These are phyloP conservation scores for Clavispora carvajalis DNA, from an alignment of 805 yeast genomes.

Conservation along the genomic window DNA sequence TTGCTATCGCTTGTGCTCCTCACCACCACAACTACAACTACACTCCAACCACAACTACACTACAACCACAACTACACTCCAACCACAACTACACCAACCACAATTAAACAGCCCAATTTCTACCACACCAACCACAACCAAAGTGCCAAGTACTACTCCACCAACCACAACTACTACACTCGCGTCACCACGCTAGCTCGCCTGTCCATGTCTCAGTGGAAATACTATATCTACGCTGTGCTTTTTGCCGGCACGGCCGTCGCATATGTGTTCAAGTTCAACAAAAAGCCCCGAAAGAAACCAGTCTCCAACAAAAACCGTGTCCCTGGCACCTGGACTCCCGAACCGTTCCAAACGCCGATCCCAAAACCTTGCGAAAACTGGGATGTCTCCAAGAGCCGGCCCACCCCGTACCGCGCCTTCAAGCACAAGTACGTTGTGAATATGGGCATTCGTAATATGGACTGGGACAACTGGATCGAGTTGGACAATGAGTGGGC, in stretches of 20 bases:
- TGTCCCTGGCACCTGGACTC: constrained; percentile 47
- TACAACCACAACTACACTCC: too few relatives aligned
- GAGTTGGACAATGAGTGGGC: constrained; percentile 65
- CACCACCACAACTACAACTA: too few relatives aligned
- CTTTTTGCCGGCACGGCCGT: constrained; percentile 6
- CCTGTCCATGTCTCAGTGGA: too few relatives aligned
- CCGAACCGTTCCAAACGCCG: constrained; percentile 49
- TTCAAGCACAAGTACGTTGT: constrained; percentile 60
- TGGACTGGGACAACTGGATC: constrained; percentile 62
- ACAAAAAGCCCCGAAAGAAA: constrained; percentile 1
- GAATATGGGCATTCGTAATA: constrained; percentile 64
- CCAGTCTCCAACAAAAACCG: constrained; percentile 35
- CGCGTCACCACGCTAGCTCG: too few relatives aligned
- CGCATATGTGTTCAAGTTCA: constrained; percentile 4
- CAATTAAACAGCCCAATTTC: too few relatives aligned
- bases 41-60: too few relatives aligned
- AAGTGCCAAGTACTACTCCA: too few relatives aligned
- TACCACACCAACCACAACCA: too few relatives aligned
- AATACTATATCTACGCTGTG: constrained; percentile 12
- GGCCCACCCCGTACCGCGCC: constrained; percentile 61
- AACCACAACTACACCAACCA: too few relatives aligned
- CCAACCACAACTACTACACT: background rate
- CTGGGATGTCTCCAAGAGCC: constrained; percentile 48
- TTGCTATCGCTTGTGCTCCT: background rate
- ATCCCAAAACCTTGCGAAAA: constrained; percentile 40